Evolutionary conservation across 139 green algal species (phyloP).

Genomic region (Tetratostichococcus sp.): DNA sequence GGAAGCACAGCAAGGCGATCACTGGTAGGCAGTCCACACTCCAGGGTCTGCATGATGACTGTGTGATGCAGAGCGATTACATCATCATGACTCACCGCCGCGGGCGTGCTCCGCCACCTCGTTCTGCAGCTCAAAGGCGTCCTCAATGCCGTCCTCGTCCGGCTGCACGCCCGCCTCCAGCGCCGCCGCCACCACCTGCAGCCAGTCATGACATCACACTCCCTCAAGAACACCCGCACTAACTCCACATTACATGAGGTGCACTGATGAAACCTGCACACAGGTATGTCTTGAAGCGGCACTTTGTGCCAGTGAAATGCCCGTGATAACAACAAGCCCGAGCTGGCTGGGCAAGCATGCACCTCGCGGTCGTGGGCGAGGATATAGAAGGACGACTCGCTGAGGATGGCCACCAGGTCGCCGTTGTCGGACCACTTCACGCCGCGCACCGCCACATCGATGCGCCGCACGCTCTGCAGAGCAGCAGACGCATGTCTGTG

Average conservation of each 20-base stretch:
- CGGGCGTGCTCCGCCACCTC: conserved; percentile 77
- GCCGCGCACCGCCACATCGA: conserved; percentile 78
- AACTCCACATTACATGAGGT: too few species aligned
- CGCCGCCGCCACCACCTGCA: conserved; percentile 45
- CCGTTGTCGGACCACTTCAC: conserved; percentile 90
- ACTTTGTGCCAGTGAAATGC: too few species aligned
- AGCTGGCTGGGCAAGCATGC: too few species aligned
- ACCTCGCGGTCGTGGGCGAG: conserved; percentile 66
- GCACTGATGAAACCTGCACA: too few species aligned
- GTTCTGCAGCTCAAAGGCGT: conserved; percentile 93
- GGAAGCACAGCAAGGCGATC: too few species aligned
- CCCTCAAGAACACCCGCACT: too few species aligned
- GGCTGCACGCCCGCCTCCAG: conserved; percentile 44
- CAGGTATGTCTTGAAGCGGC: too few species aligned
- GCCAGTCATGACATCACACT: background rate
- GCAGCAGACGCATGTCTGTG: background rate
- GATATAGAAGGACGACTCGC: conserved; percentile 83
- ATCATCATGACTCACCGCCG: conserved; percentile 47
- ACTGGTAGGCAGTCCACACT: too few species aligned
- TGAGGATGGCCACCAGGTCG: conserved; percentile 76
- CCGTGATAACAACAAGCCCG: too few species aligned
- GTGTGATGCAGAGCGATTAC: background rate
- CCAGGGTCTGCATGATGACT: conserved; percentile 4
- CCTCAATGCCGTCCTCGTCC: conserved; percentile 92
- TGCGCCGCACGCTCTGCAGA: conserved; percentile 70